Evolutionary conservation across 2,329 filamentous ascomycete species (phyloP), one percentile per base, ranked within the genome.

Genomic region (Penicillium sp.): DNA sequence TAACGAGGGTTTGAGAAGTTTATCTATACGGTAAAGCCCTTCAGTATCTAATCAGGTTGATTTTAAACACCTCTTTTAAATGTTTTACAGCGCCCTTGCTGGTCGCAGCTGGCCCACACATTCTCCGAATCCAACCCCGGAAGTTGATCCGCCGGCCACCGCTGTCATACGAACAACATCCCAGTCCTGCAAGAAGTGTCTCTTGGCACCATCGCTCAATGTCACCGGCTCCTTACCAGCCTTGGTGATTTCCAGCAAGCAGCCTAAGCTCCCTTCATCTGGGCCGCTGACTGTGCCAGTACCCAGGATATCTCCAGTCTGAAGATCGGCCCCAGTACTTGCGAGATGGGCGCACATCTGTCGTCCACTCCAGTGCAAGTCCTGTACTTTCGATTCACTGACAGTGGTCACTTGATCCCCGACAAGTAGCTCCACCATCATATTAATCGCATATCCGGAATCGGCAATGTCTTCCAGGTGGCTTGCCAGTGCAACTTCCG

Each of bases 261-360:
- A 71, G 21, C 68, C 69, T 29, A 67, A 62, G 29, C 58, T 62
- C 10, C 65, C 63, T 16, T 66, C 53, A 6, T 42, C 21, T 6
- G 61, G 52, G 3, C 67, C 65, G 45, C 66, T 71, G 9, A 73
- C 64, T 9, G 72, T 74, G 1, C 71, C 71, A 1, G 72, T 74
- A 0, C 66, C 70, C 45, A 74, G 33, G 3, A 74, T 54, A 45
- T 74, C 71, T 8, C 71, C 71, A 7, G 71, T 68, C 9, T 62
- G 61, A 21, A 73, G 55, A 33, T 65, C 63, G 49, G 68, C 68
- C 1, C 68, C 70, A 3, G 57, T 65, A 39, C 65, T 66, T 16
- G 70, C 62, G 22, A 71, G 62, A 64, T 73, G 70, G 10, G 69
- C 65, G 16, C 63, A 52, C 67, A 72, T 70, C 47, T 73, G 68